Conservation (phyloP, 352 stramenopile genomes). For the Pythium monospermum region DNA sequence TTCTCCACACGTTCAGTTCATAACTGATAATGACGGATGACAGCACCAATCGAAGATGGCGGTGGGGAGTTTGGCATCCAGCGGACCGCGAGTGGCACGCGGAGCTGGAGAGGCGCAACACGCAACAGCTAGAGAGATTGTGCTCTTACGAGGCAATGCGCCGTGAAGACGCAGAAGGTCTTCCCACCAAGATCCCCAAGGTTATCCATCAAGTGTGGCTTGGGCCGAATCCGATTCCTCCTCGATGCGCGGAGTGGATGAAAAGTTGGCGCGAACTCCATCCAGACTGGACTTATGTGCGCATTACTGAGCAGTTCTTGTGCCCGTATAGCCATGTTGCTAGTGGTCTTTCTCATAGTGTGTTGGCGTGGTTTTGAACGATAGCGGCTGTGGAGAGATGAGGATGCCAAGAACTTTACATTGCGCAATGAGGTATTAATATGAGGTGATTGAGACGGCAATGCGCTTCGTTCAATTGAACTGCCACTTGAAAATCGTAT, state of each 20-base stretch:
- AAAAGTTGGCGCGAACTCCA: conserved; percentile 41
- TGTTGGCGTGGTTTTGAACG: neutral
- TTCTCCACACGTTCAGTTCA: neutral
- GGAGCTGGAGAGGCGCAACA: conserved; percentile 21
- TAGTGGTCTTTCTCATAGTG: too few relatives aligned
- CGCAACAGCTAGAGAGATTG: neutral
- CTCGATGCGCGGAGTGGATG: conserved; percentile 29
- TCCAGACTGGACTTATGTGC: conserved; percentile 25
- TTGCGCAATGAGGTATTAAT: neutral
- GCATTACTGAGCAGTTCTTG: neutral
- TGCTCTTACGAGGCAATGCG: too few relatives aligned
- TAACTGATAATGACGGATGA: neutral
- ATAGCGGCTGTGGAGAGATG: conserved; percentile 50
- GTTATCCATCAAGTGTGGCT: conserved; percentile 79
- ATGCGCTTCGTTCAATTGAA: too few relatives aligned
- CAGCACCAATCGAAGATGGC: conserved; percentile 12
- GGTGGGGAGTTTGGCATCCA: conserved; percentile 33
- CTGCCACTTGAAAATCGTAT: too few relatives aligned
- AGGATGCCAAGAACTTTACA: conserved; percentile 22
- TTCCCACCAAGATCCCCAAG: conserved; percentile 24
- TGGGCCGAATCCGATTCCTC: conserved; percentile 26
- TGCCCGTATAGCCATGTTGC: conserved; percentile 5
- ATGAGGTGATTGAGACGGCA: too few relatives aligned
- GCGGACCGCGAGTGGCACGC: conserved; percentile 24
- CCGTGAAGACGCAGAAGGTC: neutral